Conservation (phyloP, 176 grass and related monocot species). For the bread wheat (Triticum aestivum) region DNA sequence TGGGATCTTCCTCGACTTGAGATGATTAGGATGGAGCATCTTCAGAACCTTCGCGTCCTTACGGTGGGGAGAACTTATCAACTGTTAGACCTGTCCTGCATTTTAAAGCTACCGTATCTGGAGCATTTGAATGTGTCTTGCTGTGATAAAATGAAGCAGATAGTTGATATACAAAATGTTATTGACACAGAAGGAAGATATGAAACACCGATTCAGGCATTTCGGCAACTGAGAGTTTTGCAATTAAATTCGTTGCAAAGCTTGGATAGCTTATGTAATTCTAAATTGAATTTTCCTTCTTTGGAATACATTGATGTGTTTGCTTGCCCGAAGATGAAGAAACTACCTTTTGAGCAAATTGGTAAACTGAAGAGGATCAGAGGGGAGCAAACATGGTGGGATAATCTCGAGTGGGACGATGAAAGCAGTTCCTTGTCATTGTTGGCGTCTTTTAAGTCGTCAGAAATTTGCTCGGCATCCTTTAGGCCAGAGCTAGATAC, state of each 20-base stretch:
- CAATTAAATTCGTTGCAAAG: conserved; percentile 27
- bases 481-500: conserved; percentile 23
- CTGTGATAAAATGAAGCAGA: no score
- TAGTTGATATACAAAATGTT: background rate
- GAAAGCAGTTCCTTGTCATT: background rate
- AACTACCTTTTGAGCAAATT: background rate
- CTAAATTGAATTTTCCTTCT: conserved; percentile 24
- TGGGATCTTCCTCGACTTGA: conserved; percentile 33
- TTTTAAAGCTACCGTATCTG: no score
- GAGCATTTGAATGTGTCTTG: no score
- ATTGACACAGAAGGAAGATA: background rate
- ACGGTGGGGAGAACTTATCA: no score
- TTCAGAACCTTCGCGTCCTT: no score
- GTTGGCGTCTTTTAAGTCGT: conserved; percentile 1
- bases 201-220: background rate
- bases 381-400: conserved; percentile 42
- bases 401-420: conserved; percentile 34
- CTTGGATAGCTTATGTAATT: conserved; percentile 20
- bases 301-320: conserved; percentile 44
- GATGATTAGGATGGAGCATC: background rate
- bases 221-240: background rate
- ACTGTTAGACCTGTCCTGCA: no score
- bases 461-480: background rate
- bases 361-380: conserved; percentile 30
- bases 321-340: conserved; percentile 29